Percentiles rank a stretch among this genome's conserved stretches.
phyloP scores from a whole-genome alignment of 768 basidiomycete genomes.

The Pleurotus djamor region DNA sequence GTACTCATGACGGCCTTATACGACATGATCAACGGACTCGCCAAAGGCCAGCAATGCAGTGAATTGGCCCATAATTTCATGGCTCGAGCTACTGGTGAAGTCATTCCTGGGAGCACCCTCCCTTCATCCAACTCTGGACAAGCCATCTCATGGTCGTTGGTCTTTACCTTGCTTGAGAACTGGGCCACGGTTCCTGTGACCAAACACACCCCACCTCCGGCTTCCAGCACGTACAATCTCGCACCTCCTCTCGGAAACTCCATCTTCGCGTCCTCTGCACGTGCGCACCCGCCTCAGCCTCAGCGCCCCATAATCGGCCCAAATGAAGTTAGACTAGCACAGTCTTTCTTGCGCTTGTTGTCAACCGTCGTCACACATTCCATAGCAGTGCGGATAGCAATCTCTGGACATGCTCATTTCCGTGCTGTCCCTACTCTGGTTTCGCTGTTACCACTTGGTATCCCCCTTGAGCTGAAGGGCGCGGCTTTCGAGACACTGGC shows the following conservation, averaged over 20 bases:
- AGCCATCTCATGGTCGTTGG: conserved; percentile 73
- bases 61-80: conserved; percentile 90
- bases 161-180: conserved; percentile 74
- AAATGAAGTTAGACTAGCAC: conserved; percentile 76
- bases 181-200: conserved; percentile 62
- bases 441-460: conserved; percentile 70
- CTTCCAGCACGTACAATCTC: conserved; percentile 13
- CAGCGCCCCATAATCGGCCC: conserved; percentile 47
- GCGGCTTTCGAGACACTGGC: conserved; percentile 78
- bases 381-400: conserved; percentile 72
- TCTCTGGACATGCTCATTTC: conserved; percentile 75
- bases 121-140: conserved; percentile 45
- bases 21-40: conserved; percentile 85
- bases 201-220: conserved; percentile 42
- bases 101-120: conserved; percentile 57
- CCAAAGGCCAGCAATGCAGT: conserved; percentile 83
- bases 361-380: conserved; percentile 75
- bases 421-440: conserved; percentile 81
- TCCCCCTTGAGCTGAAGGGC: conserved; percentile 92
- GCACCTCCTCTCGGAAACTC: too few species aligned
- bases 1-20: conserved; percentile 79
- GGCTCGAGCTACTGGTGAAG: conserved; percentile 70
- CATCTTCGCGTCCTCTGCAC: conserved; percentile 22
- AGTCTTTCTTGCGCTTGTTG: conserved; percentile 79
- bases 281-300: conserved; percentile 39